Evolutionary conservation across 2,329 filamentous ascomycete species (phyloP).

Genomic region (Pseudogymnoascus sp.): DNA sequence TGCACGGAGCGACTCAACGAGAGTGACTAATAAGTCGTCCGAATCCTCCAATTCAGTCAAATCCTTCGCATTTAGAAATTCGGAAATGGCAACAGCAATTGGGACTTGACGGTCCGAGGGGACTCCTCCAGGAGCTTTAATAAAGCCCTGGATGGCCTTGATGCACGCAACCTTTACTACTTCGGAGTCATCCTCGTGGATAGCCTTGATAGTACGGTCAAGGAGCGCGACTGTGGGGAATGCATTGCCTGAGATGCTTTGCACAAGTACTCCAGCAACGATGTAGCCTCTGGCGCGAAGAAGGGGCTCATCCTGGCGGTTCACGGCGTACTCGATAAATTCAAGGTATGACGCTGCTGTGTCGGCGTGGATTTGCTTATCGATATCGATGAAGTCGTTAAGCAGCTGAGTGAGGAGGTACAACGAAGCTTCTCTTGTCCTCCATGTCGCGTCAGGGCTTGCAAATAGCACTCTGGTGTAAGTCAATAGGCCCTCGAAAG

Average conservation of each 20-base stretch:
- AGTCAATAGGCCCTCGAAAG: conserved; percentile 69
- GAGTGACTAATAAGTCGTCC: conserved; percentile 83
- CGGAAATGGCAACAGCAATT: conserved; percentile 52
- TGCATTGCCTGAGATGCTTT: conserved; percentile 51
- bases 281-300: conserved; percentile 81
- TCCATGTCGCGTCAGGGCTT: conserved; percentile 44
- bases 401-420: conserved; percentile 80
- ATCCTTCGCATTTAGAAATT: conserved; percentile 74
- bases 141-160: conserved; percentile 67
- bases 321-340: conserved; percentile 70
- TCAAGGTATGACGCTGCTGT: conserved; percentile 68
- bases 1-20: conserved; percentile 78
- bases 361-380: conserved; percentile 60
- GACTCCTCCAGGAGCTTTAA: conserved; percentile 43
- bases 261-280: conserved; percentile 70
- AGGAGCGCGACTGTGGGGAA: conserved; percentile 55
- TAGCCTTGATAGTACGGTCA: conserved; percentile 65
- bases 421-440: conserved; percentile 68
- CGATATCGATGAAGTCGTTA: conserved; percentile 72
- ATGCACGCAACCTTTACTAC: conserved; percentile 89
- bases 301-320: conserved; percentile 60
- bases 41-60: conserved; percentile 76
- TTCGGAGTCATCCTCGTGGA: conserved; percentile 69
- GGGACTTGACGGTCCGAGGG: conserved; percentile 48
- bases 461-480: conserved; percentile 70